Base-by-base conservation (phyloP, 108 stramenopile genomes). In the Chaetoceros tenuissimus region DNA sequence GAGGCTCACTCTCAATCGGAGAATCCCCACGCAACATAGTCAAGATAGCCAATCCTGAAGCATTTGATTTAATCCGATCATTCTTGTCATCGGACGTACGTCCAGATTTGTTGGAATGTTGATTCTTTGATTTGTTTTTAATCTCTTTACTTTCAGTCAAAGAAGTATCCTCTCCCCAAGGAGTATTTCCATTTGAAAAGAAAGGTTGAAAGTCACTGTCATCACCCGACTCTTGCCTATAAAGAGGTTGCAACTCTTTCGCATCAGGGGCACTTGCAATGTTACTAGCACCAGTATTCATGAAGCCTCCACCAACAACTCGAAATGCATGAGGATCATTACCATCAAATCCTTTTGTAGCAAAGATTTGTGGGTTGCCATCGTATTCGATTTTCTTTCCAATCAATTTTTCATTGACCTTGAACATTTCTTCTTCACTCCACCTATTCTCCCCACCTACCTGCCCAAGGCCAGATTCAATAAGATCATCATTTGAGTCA, bases 401-500 rank as follows among this genome's bases (percentile, higher is more conserved):
- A 3, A 67, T 28, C 46, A 85, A 40, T 52, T 67, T 46, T 64
- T 86, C 87, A 59, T 93, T 93, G 23, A 72, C 73, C 21, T 63
- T 60, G 57, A 93, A 89, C 92, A 93, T 93, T 20, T 93, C 92
- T 53, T 82, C 81, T 57, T 80, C 92, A 2, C 82, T 75, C 92
- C 92, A 93, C 26, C 87, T 68, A 57, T 63, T 62, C 3, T 59
- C 43, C 40, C 85, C 80, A 8, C 81, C 87, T 3, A 71, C 68
- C 26, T 57, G 47, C 3, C 79, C 75, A 1, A 87, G 56, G 24
- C 83, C 85, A 0, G 82, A 62, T 51, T 60, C 68, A 1, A 79
- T 70, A 23, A 93, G 46, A 16, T 68, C 60, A 64, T 85, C 74
- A 28, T 51, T 57, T 40, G 34, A 5, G 13, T 40, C 34, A 40